Evolutionary conservation across 306 rosid genomes (phyloP).

Genomic region (Gynostemma pentaphyllum): DNA sequence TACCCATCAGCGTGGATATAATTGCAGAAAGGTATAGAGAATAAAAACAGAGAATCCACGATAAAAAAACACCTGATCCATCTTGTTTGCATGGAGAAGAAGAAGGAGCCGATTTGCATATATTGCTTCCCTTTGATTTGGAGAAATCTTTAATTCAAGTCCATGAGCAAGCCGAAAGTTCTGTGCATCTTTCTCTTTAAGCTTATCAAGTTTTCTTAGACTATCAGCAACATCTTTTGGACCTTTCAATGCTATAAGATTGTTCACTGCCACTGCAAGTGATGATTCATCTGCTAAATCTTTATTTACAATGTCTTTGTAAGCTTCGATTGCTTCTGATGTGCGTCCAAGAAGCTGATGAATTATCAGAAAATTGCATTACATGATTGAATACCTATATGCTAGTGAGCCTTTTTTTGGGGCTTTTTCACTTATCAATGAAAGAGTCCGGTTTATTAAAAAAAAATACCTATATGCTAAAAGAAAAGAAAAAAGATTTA

Average conservation of each 20-base stretch:
- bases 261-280: conserved; percentile 84
- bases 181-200: conserved; percentile 68
- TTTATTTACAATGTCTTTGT: conserved; percentile 48
- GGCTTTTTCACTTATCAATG: no score
- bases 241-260: conserved; percentile 66
- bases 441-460: no score
- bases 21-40: background rate
- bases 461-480: no score
- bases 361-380: conserved; percentile 25
- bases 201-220: conserved; percentile 77
- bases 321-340: conserved; percentile 67
- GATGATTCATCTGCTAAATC: conserved; percentile 80
- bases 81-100: conserved; percentile 80
- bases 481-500: conserved; percentile 5
- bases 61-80: conserved; percentile 64
- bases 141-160: conserved; percentile 65
- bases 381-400: conserved; percentile 2
- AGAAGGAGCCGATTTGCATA: conserved; percentile 74
- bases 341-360: conserved; percentile 70
- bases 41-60: background rate
- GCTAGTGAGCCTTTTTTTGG: no score
- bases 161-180: conserved; percentile 56
- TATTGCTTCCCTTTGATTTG: conserved; percentile 62
- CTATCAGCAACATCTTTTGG: conserved; percentile 93
- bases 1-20: background rate